Conservation (phyloP, 2,329 filamentous ascomycete species). For the Fonsecaea pedrosoi region DNA sequence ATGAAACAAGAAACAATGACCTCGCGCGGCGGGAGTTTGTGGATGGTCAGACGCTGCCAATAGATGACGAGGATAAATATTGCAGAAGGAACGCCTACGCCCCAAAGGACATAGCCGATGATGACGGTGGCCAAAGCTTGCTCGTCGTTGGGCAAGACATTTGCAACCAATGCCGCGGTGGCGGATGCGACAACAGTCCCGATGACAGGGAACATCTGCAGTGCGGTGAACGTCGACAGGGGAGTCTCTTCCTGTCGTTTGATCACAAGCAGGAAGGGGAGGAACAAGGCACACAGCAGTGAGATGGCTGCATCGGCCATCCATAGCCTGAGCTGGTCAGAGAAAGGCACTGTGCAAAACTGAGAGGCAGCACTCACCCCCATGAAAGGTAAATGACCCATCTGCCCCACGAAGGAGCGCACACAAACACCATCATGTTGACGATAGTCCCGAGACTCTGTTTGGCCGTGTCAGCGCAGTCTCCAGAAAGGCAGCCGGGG, state of each 20-base stretch:
- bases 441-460: slow-evolving; percentile 67
- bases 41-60: slow-evolving; percentile 69
- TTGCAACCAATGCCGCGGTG: slow-evolving; percentile 62
- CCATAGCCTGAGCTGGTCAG: slow-evolving; percentile 51
- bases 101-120: slow-evolving; percentile 72
- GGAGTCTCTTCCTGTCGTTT: slow-evolving; percentile 49
- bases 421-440: slow-evolving; percentile 69
- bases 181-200: slow-evolving; percentile 70
- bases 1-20: slow-evolving; percentile 73
- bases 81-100: slow-evolving; percentile 62
- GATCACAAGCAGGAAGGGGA: slow-evolving; percentile 54
- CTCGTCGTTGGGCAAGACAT: slow-evolving; percentile 41
- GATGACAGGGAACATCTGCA: slow-evolving; percentile 70
- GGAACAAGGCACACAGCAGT: slow-evolving; percentile 57
- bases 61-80: slow-evolving; percentile 71
- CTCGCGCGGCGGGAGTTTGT: slow-evolving; percentile 70
- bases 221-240: slow-evolving; percentile 67
- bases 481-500: not conserved
- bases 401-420: slow-evolving; percentile 64
- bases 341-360: not conserved
- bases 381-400: slow-evolving; percentile 63
- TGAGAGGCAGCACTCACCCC: slow-evolving; percentile 42
- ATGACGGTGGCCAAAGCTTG: slow-evolving; percentile 68
- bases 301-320: slow-evolving; percentile 62
- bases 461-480: not conserved